These are phyloP conservation scores for Moniliella sp. DNA, from an alignment of 1,284 basidiomycete species.

Conservation along the genomic window DNA sequence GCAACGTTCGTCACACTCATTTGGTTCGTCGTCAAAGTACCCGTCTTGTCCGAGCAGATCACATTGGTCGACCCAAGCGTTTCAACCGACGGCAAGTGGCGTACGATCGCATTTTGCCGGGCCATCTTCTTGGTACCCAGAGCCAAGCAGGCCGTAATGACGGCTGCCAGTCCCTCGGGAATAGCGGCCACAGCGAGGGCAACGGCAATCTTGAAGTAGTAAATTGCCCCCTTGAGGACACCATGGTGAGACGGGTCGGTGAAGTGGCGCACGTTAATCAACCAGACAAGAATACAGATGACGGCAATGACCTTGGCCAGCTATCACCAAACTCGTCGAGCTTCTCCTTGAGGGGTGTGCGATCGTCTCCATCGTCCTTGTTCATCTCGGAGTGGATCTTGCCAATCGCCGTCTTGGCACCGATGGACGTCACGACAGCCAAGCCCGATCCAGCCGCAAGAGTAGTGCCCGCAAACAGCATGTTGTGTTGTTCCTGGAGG, in stretches of 20 bases:
- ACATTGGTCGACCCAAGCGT: conserved; percentile 81
- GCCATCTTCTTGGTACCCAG: conserved; percentile 94
- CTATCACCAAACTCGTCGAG: conserved; percentile 85
- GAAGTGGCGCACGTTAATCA: conserved; percentile 81
- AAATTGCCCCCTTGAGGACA: conserved; percentile 68
- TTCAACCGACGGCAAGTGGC: conserved; percentile 84
- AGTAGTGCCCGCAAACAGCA: conserved; percentile 77
- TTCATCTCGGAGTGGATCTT: conserved; percentile 76
- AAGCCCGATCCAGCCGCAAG: conserved; percentile 69
- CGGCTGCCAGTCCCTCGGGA: conserved; percentile 57
- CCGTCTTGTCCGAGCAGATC: conserved; percentile 1
- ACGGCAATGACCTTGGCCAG: conserved; percentile 85
- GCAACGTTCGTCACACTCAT: conserved; percentile 54
- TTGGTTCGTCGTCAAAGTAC: conserved; percentile 74
- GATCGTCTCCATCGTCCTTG: conserved; percentile 39
- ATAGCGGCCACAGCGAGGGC: conserved; percentile 48
- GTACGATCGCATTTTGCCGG: conserved; percentile 82
- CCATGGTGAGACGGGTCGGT: conserved; percentile 75
- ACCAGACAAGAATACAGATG: conserved; percentile 82
- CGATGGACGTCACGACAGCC: conserved; percentile 67
- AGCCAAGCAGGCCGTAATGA: conserved; percentile 85
- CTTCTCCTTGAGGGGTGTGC: conserved; percentile 82
- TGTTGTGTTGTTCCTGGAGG: conserved; percentile 87
- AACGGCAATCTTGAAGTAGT: conserved; percentile 94
- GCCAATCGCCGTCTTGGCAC: conserved; percentile 66